Base-by-base conservation (phyloP, 805 yeast species). In the Ogataea minuta region DNA sequence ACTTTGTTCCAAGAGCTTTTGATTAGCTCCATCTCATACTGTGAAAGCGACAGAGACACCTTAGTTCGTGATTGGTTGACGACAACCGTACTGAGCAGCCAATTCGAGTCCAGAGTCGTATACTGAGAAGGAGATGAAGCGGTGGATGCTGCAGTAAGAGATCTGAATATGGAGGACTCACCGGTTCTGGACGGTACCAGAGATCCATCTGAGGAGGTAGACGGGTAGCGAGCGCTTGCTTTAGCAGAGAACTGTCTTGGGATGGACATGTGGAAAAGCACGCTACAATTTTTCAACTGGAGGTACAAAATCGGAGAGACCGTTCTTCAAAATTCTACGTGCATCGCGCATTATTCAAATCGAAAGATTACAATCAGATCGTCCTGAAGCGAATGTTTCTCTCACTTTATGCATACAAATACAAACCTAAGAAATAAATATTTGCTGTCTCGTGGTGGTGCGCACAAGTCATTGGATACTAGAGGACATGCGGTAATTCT, bases 1-100 rank as follows among this genome's bases (percentile, higher is more conserved):
- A 70, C 68, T 33, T 63, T 60, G 37, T 60, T 61, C 78, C 80
- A 75, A 4, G 77, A 72, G 44, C 61, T 66, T 36, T 74, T 54
- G 23, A 75, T 56, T 16, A 68, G 52, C 8, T 69, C 74, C 25
- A 72, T 72, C 44, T 75, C 79, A 31, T 46, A 50, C 16, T 54
- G 50, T 33, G 46, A 53, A 31, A 68, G 46, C 15, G 48, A 47
- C 8, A 62, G 46, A 0, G 52, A 21, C 3, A 63, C 49, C 25
- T 50, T 53, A 13, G 38, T 39, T 26, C 46, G 57, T 3, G 47
- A 39, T 28, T 52, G 59, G 11, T 56, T 48, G 11, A 56, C 52
- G 9, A 63, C 57, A n/a, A 39, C 43, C 1, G 65, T 50, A 19
- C 57, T 52, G 9, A 65, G 65, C n/a, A 63, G 36, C 63, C 64